phyloP scores from a whole-genome alignment of 495 filamentous ascomycete species.

The Antarctomyces pellizariae region DNA sequence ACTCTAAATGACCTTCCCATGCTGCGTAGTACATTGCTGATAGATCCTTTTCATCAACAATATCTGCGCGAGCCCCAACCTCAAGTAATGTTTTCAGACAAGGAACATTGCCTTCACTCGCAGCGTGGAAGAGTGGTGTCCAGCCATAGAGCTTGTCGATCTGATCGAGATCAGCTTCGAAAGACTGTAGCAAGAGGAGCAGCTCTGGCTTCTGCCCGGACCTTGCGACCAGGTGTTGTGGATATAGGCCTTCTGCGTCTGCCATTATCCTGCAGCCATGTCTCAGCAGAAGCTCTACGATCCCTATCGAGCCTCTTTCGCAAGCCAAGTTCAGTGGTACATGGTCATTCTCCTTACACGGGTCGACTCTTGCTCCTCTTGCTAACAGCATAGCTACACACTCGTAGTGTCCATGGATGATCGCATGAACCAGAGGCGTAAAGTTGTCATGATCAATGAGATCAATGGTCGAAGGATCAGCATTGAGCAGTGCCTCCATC shows the following conservation, averaged over 20 bases:
- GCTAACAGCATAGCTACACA: conserved; percentile 57
- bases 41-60: conserved; percentile 74
- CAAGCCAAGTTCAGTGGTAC: conserved; percentile 87
- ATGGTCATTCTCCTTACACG: conserved; percentile 64
- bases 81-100: conserved; percentile 62
- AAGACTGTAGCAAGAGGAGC: conserved; percentile 53
- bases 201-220: conserved; percentile 62
- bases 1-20: conserved; percentile 91
- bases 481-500: conserved; percentile 45
- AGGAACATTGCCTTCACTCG: conserved; percentile 82
- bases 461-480: conserved; percentile 41
- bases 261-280: conserved; percentile 54
- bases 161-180: conserved; percentile 83
- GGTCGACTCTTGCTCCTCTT: conserved; percentile 55
- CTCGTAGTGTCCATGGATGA: conserved; percentile 57
- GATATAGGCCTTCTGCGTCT: conserved; percentile 88
- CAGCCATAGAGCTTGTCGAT: conserved; percentile 88
- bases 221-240: conserved; percentile 90
- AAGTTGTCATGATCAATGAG: conserved; percentile 90
- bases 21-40: conserved; percentile 96
- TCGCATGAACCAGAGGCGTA: conserved; percentile 83
- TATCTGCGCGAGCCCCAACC: conserved; percentile 45
- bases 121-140: conserved; percentile 91
- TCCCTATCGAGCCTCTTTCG: conserved; percentile 64
- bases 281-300: conserved; percentile 64